Evolutionary conservation across 169 alveolate species (phyloP).

Genomic region (Fabrea salina): DNA sequence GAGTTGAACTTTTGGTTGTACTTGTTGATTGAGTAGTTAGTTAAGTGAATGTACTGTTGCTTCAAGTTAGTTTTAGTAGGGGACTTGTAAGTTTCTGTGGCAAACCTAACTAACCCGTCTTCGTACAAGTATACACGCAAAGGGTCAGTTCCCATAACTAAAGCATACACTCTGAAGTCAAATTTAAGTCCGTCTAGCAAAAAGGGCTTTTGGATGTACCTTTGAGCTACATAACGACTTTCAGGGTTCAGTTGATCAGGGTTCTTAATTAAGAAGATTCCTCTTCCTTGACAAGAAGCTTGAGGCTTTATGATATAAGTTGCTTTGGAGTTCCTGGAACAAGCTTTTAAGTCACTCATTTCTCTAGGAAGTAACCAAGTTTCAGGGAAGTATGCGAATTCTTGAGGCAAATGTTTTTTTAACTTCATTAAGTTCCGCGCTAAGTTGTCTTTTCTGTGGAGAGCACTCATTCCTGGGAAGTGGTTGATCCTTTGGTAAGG

Average conservation of each 20-base stretch:
- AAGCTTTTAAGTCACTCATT: conserved; percentile 40
- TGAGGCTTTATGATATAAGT: conserved; percentile 65
- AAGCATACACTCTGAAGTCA: conserved; percentile 70
- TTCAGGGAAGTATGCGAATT: conserved; percentile 59
- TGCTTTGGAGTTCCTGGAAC: conserved; percentile 11
- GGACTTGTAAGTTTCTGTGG: conserved; percentile 62
- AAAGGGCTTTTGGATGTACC: conserved; percentile 58
- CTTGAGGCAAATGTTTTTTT: conserved; percentile 63
- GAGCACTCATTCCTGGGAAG: conserved; percentile 75
- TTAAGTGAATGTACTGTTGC: conserved; percentile 63
- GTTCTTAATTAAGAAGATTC: conserved; percentile 62
- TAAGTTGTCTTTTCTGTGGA: conserved; percentile 81
- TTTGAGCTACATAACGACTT: conserved; percentile 52
- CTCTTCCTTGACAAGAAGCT: conserved; percentile 69
- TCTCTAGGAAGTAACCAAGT: conserved; percentile 74
- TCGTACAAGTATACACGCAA: conserved; percentile 58
- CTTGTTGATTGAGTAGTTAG: conserved; percentile 70
- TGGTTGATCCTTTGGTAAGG: conserved; percentile 77
- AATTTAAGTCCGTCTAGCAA: conserved; percentile 65
- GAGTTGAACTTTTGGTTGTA: conserved; percentile 46
- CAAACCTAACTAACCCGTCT: conserved; percentile 75
- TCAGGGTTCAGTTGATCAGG: conserved; percentile 44
- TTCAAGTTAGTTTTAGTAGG: conserved; percentile 37
- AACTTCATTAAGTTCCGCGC: conserved; percentile 81
- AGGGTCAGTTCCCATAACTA: conserved; percentile 59